These are phyloP conservation scores for Telopea speciosissima DNA, from an alignment of 177 flowering plant genomes.

Conservation along the genomic window DNA sequence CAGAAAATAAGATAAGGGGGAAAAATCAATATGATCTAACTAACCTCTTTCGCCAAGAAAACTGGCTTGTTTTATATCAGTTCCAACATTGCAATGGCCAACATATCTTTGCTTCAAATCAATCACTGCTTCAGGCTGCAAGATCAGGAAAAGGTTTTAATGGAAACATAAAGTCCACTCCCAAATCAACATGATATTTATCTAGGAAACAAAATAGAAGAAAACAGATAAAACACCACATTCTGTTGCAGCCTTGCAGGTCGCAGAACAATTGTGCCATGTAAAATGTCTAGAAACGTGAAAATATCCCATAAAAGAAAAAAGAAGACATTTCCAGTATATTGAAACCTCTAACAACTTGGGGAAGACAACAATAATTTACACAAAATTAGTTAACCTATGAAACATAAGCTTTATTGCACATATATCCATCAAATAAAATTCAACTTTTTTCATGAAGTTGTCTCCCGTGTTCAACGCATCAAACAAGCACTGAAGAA, in stretches of 20 bases:
- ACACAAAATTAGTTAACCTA: neutral
- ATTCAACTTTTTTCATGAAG: too few relatives aligned
- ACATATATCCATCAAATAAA: too few relatives aligned
- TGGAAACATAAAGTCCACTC: conserved; percentile 1
- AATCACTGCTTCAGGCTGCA: conserved; percentile 68
- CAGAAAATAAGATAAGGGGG: neutral
- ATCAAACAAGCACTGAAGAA: too few relatives aligned
- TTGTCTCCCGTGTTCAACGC: too few relatives aligned
- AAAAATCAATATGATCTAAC: neutral
- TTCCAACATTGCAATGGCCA: conserved; percentile 95
- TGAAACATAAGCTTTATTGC: neutral
- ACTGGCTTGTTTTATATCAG: conserved; percentile 96
- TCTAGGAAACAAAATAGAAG: neutral
- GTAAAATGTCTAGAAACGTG: neutral
- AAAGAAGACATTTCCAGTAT: neutral
- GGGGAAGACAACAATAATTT: neutral
- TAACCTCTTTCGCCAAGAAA: conserved; percentile 88
- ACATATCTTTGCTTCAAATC: conserved; percentile 90
- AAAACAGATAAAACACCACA: neutral
- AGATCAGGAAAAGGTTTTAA: conserved; percentile 1
- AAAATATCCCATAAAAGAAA: neutral
- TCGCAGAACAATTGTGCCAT: neutral
- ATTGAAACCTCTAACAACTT: neutral
- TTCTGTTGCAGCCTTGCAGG: neutral
- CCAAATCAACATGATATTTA: neutral